Evolutionary conservation across 768 basidiomycete genomes (phyloP).

Genomic region (Termitomyces sp.): DNA sequence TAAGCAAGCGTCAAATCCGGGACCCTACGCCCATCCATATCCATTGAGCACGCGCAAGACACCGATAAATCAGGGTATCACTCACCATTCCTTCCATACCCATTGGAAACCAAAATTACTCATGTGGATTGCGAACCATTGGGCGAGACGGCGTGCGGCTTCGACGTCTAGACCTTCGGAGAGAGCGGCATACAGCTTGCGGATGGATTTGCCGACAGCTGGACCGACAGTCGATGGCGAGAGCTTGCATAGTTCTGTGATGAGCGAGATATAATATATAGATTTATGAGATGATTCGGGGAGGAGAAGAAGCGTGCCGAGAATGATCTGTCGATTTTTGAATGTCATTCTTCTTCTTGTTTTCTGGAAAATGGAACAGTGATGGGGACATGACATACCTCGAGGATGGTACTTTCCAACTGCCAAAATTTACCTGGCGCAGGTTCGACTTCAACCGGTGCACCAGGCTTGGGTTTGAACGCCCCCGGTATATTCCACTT

Average conservation of each 20-base stretch:
- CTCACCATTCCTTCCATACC: constrained; percentile 99
- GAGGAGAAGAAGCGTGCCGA: constrained; percentile 71
- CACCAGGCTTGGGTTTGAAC: constrained; percentile 76
- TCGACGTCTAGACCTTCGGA: constrained; percentile 88
- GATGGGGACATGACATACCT: constrained; percentile 44
- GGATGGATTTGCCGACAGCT: constrained; percentile 92
- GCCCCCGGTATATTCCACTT: constrained; percentile 81
- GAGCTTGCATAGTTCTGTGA: constrained; percentile 94
- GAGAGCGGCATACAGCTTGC: constrained; percentile 77
- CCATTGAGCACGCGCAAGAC: not conserved
- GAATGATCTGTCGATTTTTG: constrained; percentile 47
- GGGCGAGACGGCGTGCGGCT: constrained; percentile 74
- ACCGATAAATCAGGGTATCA: not conserved
- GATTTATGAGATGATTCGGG: constrained; percentile 76
- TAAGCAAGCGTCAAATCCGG: constrained; percentile 72
- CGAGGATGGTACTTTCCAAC: constrained; percentile 84
- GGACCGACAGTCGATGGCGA: constrained; percentile 91
- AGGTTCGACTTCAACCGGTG: constrained; percentile 47
- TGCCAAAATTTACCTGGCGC: constrained; percentile 75
- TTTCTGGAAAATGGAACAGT: not conserved
- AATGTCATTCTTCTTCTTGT: not conserved
- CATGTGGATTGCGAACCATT: constrained; percentile 97
- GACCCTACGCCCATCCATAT: constrained; percentile 54
- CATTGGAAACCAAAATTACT: constrained; percentile 97
- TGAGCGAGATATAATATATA: constrained; percentile 83